phyloP scores from a whole-genome alignment of 2,329 filamentous ascomycete species.

The Beauveria varroae region DNA sequence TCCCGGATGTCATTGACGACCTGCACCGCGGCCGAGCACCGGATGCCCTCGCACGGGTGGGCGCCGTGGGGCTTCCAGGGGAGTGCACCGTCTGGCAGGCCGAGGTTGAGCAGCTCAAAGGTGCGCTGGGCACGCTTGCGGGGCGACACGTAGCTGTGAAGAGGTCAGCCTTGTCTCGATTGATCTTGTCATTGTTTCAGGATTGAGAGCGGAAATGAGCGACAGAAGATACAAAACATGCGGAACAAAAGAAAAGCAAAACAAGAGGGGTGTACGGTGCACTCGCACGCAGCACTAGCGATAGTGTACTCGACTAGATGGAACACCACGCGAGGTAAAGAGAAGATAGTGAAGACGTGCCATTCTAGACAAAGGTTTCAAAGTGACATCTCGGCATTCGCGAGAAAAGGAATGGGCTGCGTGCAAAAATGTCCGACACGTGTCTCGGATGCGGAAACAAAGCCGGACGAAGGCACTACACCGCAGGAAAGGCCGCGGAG shows the following conservation, averaged over 20 bases:
- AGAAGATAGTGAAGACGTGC: too few relatives aligned
- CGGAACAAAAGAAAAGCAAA: not conserved
- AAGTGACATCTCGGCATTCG: too few relatives aligned
- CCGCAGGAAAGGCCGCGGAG: too few relatives aligned
- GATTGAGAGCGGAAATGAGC: not conserved
- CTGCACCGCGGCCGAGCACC: constrained; percentile 54
- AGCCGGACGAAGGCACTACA: too few relatives aligned
- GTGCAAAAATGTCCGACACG: too few relatives aligned
- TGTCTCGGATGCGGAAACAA: too few relatives aligned
- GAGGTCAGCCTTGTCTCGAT: not conserved
- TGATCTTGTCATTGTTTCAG: too few relatives aligned
- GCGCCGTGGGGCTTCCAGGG: constrained; percentile 58
- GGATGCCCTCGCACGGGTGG: constrained; percentile 28
- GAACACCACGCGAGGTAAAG: too few relatives aligned
- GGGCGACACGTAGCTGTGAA: constrained; percentile 70
- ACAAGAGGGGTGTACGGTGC: not conserved
- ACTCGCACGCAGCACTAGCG: too few relatives aligned
- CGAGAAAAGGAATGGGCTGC: too few relatives aligned
- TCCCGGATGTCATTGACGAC: constrained; percentile 68
- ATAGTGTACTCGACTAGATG: too few relatives aligned
- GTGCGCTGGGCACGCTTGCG: constrained; percentile 78
- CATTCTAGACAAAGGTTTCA: too few relatives aligned
- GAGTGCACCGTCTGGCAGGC: constrained; percentile 53
- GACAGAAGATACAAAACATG: not conserved
- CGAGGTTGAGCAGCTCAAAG: constrained; percentile 79